phyloP scores from a whole-genome alignment of 495 filamentous ascomycete genomes.

The Daldinia bambusicola region DNA sequence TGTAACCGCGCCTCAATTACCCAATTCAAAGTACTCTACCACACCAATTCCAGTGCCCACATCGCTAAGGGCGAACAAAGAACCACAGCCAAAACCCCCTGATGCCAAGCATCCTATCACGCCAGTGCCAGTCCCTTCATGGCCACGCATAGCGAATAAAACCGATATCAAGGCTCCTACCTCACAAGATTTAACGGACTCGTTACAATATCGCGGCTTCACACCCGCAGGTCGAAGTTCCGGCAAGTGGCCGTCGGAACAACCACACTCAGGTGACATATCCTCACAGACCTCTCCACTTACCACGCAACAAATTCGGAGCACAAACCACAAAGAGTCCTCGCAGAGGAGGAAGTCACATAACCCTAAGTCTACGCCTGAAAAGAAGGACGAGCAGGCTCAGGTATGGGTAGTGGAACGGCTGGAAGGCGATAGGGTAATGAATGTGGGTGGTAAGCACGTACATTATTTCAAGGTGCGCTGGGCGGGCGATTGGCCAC shows the following conservation, averaged over 20 bases:
- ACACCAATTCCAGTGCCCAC: constrained; percentile 16
- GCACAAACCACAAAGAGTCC: not conserved
- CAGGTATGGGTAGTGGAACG: constrained; percentile 53
- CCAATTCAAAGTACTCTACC: constrained; percentile 3
- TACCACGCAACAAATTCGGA: not conserved
- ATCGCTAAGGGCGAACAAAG: constrained; percentile 4
- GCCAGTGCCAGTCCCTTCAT: constrained; percentile 32
- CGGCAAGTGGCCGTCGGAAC: constrained; percentile 16
- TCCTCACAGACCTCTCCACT: constrained; percentile 2
- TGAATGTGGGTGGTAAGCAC: constrained; percentile 41
- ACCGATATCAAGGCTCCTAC: constrained; percentile 11
- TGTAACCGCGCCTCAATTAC: not conserved
- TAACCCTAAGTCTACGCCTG: constrained; percentile 9
- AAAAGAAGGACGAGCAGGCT: constrained; percentile 24
- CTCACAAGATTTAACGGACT: not conserved
- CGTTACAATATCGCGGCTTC: constrained; percentile 24
- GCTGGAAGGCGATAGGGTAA: constrained; percentile 50
- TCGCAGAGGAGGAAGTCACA: constrained; percentile 13
- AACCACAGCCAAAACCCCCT: constrained; percentile 3
- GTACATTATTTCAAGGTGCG: constrained; percentile 53
- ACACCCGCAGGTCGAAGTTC: constrained; percentile 39
- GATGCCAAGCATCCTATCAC: constrained; percentile 18
- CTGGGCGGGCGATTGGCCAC: constrained; percentile 61
- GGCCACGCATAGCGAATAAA: not conserved
- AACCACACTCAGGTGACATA: not conserved